phyloP scores from a whole-genome alignment of 768 basidiomycete species.

The Neoboletus subvelutipes region DNA sequence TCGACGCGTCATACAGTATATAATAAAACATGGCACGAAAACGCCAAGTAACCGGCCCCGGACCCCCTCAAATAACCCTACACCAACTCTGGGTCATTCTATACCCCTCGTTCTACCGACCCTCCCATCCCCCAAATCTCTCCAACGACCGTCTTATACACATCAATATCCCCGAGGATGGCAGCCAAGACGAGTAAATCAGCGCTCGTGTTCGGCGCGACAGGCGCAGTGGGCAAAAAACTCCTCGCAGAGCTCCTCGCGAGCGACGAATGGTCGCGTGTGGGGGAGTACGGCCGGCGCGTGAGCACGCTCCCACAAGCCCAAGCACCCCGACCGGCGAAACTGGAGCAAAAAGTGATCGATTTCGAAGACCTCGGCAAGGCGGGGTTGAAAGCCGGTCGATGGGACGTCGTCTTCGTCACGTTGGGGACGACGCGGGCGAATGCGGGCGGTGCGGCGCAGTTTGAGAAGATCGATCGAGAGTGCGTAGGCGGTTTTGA shows the following conservation, averaged over 20 bases:
- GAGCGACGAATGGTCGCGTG: slow-evolving; percentile 51
- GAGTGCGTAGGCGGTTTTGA: slow-evolving; percentile 44
- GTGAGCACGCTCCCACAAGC: slow-evolving; percentile 45
- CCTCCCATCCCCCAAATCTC: too few species aligned
- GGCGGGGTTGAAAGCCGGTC: slow-evolving; percentile 49
- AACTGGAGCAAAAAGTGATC: slow-evolving; percentile 65
- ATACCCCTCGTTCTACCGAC: too few species aligned
- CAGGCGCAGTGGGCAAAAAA: slow-evolving; percentile 65
- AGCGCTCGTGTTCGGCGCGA: slow-evolving; percentile 75
- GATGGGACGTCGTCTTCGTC: slow-evolving; percentile 77
- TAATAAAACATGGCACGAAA: too few species aligned
- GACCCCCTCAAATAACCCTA: too few species aligned
- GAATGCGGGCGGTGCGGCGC: slow-evolving; percentile 58
- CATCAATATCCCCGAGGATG: too few species aligned
- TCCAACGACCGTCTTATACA: too few species aligned
- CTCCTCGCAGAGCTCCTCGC: slow-evolving; percentile 62
- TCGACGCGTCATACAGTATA: too few species aligned
- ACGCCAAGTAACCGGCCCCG: too few species aligned
- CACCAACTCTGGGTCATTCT: too few species aligned
- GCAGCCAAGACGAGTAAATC: slow-evolving; percentile 26
- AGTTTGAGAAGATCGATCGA: slow-evolving; percentile 76
- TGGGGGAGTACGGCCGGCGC: slow-evolving; percentile 70
- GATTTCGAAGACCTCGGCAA: slow-evolving; percentile 67
- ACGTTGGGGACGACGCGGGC: slow-evolving; percentile 69
- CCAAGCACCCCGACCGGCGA: slow-evolving; percentile 43